These are phyloP conservation scores for Stentor coeruleus DNA, from an alignment of 73 alveolate species.

Conservation along the genomic window DNA sequence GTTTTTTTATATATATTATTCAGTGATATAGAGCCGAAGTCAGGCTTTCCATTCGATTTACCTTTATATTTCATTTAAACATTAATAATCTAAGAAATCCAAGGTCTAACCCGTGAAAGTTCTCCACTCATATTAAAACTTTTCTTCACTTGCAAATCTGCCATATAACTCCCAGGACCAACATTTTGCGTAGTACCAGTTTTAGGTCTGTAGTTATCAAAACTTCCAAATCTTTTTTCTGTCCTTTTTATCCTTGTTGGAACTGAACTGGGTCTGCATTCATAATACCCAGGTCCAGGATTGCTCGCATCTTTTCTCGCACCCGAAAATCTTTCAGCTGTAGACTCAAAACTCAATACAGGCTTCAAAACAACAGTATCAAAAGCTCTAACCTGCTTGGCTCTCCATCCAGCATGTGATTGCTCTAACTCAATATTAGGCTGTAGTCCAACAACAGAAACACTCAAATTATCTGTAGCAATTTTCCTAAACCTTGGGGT, in stretches of 20 bases:
- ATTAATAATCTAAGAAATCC: constrained; percentile 20
- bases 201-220: constrained; percentile 11
- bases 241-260: not conserved
- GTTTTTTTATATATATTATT: too few relatives aligned
- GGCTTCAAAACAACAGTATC: not conserved
- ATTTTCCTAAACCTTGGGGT: constrained; percentile 6
- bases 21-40: too few relatives aligned
- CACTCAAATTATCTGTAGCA: constrained; percentile 11
- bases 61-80: too few relatives aligned
- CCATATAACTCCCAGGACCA: constrained; percentile 13
- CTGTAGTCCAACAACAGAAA: not conserved
- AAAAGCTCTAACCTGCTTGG: not conserved
- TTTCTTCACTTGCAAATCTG: not conserved
- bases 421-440: not conserved
- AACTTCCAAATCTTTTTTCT: not conserved
- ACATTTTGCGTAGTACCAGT: constrained; percentile 17
- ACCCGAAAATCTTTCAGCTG: not conserved
- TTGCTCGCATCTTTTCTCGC: not conserved
- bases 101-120: constrained; percentile 4
- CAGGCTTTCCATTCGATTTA: too few relatives aligned
- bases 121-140: constrained; percentile 17
- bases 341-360: constrained; percentile 4
- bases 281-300: constrained; percentile 23
- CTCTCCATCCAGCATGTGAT: constrained; percentile 3
- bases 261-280: not conserved